Base-by-base conservation (phyloP, 176 grass and related monocot species). In the Microstegium vimineum region DNA sequence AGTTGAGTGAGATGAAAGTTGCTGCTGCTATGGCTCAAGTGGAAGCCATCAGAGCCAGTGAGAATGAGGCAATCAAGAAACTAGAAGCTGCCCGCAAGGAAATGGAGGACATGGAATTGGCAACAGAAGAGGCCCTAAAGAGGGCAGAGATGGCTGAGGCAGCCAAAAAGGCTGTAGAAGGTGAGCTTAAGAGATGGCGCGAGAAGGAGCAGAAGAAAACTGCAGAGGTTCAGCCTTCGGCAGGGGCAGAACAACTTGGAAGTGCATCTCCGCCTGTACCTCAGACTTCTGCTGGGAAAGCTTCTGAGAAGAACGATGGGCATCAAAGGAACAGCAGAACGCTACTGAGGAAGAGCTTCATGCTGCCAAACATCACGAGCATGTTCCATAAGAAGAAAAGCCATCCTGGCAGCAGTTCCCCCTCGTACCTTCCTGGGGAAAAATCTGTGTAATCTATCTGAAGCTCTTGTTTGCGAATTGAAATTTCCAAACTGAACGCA, bases 141-240 rank as follows among this genome's bases (percentile, higher is more conserved):
- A 93, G 86, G 79, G 92, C 95, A 77, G 90, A 95, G 71, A 98
- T 90, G 92, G 92, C 95, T 37, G 95, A 98, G 83, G 87, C 92
- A 54, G 95, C 95, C 54, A 95, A 95, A 75, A 95, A 88, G 46
- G 92, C 92, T 49, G 95, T 98, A 9, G 95, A 98, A 90, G 92
- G 90, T 69, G 95, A 98, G 71, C 84, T 98, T 69, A 93, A 86
- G 79, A 93, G 87, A 45, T 94, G 92, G 95, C 90, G 89, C 0
- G 95, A 98, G 71, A 98, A 89, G 72, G 90, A 95, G 82, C 90
- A 93, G 69, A 91, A 91, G 67, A 88, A 81, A 74, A 74, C 92
- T 73, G 70, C 89, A n/a, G 92, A 93, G 62, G 84, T 75, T 43
- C 86, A 83, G 1, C 86, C 82, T 80, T 80, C 86, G 3, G 59